Base-by-base conservation (phyloP, 352 stramenopile genomes). In the Phytopythium montanum region DNA sequence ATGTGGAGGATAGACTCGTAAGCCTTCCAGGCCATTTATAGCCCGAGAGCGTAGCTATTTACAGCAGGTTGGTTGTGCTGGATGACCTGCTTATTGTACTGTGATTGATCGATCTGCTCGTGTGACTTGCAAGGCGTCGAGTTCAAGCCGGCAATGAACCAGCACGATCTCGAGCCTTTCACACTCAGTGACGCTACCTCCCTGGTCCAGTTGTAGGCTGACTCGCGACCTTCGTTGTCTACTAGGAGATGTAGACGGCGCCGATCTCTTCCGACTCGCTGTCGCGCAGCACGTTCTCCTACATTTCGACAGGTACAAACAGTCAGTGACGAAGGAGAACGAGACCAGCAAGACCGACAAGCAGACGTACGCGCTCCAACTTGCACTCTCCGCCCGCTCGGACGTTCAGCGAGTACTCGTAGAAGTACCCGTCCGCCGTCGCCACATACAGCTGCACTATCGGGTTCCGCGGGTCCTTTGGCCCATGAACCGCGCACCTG, bases 221-320 rank as follows among this genome's bases (percentile, higher is more conserved):
- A 29, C n/a, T 16, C 44, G n/a, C 25, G 48, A 39, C 25, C 13
- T 4, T 14, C 8, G 5, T n/a, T 0, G 3, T 45, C 21, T 56
- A 16, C 65, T 79, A 92, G 29, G 85, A 87, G 49, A 95, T 79
- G 56, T 95, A 95, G 41, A 85, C 79, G 16, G 82, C 86, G 69
- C 88, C 75, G 18, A 95, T 93, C 63, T 95, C 86, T 61, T 95
- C 86, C 1, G 84, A 94, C 5, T 63, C 80, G n/a, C 67, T 90
- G 53, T 95, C 86, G 26, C 84, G 80, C 53, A 95, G 63, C 8
- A 95, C 73, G 59, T 94, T 92, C 62, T 95, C 86, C 86, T 95
- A 49, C 49, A n/a, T 0, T 54, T 23, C 44, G 4, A 18, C 23
- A 33, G 10, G 12, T 1, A 44, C 23, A 53, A n/a, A n/a, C n/a